A percentile compares a stretch with the other conserved stretches of the same genome.
Evolutionary conservation across 1,284 basidiomycete species (phyloP).

Genomic region (Naganishia sp.): DNA sequence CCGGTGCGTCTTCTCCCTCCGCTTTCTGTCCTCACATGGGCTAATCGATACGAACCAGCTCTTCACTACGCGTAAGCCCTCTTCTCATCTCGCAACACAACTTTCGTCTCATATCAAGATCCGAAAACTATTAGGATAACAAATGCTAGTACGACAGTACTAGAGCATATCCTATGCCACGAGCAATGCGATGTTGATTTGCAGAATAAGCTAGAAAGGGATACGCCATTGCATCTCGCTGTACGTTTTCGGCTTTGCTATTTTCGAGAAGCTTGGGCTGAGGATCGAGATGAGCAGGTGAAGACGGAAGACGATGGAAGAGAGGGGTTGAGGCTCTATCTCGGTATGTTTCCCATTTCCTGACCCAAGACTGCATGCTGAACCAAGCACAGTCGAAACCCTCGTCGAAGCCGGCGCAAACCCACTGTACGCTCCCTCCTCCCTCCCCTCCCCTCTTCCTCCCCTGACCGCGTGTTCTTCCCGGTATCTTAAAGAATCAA

Average conservation of each 20-base stretch:
- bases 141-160: conserved; percentile 63
- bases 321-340: conserved; percentile 57
- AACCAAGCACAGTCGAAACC: conserved; percentile 20
- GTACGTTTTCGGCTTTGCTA: conserved; percentile 45
- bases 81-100: conserved; percentile 52
- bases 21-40: too few species aligned
- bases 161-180: conserved; percentile 71
- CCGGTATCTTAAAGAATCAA: conserved; percentile 60
- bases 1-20: conserved; percentile 55
- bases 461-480: too few species aligned
- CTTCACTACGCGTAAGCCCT: conserved; percentile 75
- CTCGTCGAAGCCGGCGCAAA: conserved; percentile 59
- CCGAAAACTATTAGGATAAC: conserved; percentile 38
- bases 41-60: conserved; percentile 55
- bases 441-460: background rate
- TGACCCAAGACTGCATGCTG: background rate
- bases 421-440: conserved; percentile 59
- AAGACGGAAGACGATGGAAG: conserved; percentile 63
- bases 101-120: too few species aligned
- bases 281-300: background rate
- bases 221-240: conserved; percentile 82
- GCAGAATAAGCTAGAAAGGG: conserved; percentile 69
- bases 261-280: background rate
- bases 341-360: conserved; percentile 48
- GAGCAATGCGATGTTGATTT: conserved; percentile 82